These are phyloP conservation scores for Fusarium sp. DNA, from an alignment of 2,329 filamentous ascomycete species.

Conservation along the genomic window DNA sequence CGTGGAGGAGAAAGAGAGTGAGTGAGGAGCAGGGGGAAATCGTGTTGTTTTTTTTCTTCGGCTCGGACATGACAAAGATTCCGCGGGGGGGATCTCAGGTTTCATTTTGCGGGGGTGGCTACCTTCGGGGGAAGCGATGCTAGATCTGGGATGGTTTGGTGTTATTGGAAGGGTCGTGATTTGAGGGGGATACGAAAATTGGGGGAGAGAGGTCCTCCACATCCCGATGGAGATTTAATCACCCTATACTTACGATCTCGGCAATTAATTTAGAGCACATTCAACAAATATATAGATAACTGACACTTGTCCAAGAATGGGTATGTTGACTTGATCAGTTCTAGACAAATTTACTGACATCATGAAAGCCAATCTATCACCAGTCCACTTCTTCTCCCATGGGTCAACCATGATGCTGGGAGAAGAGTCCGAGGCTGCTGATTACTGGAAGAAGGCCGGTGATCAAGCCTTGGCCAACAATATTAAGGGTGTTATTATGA, in stretches of 20 bases:
- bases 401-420: slow-evolving; percentile 45
- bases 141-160: background rate
- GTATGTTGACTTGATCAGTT: background rate
- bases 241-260: slow-evolving; percentile 2
- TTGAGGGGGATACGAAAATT: background rate
- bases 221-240: slow-evolving; percentile 9
- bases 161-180: background rate
- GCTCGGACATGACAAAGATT: slow-evolving; percentile 11
- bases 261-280: background rate
- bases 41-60: slow-evolving; percentile 9
- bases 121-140: background rate
- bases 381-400: slow-evolving; percentile 44
- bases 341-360: background rate
- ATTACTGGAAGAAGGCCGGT: slow-evolving; percentile 42
- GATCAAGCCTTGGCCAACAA: slow-evolving; percentile 38
- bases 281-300: slow-evolving; percentile 4
- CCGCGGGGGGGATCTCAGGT: background rate
- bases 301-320: background rate
- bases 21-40: slow-evolving; percentile 9
- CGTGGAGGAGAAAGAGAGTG: slow-evolving; percentile 19
- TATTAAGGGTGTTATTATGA: slow-evolving; percentile 38
- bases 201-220: background rate
- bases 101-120: slow-evolving; percentile 10
- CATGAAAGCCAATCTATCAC: slow-evolving; percentile 26
- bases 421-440: slow-evolving; percentile 34